These are phyloP conservation scores for Aspergillus indologenus DNA, from an alignment of 495 filamentous ascomycete genomes.

Conservation along the genomic window DNA sequence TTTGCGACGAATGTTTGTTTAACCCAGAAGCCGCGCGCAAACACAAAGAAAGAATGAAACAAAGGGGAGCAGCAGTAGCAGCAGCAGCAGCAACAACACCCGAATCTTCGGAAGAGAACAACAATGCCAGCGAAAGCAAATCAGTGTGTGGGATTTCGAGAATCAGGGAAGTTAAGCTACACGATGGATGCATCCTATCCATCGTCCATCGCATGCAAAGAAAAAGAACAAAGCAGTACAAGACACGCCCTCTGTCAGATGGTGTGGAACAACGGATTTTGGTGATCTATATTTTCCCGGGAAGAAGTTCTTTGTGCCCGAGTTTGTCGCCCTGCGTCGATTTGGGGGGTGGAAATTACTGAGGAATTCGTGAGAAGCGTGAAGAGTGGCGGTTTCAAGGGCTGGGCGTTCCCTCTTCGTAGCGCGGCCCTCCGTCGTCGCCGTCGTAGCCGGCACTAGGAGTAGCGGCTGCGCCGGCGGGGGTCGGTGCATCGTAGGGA, in stretches of 20 bases:
- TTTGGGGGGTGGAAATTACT: background rate
- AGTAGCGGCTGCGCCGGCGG: conserved; percentile 67
- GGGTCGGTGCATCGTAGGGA: conserved; percentile 73
- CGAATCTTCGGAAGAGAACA: background rate
- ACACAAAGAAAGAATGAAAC: background rate
- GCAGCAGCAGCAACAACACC: background rate
- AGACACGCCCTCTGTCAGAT: no score
- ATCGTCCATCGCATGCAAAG: background rate
- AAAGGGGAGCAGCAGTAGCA: no score
- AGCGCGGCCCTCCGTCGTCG: conserved; percentile 56
- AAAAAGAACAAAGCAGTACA: background rate
- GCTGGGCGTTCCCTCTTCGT: conserved; percentile 54
- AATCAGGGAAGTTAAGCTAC: background rate
- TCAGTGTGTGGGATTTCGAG: conserved; percentile 5
- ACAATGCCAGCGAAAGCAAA: conserved; percentile 9
- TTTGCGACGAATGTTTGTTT: background rate
- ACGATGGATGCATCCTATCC: background rate
- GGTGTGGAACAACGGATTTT: no score
- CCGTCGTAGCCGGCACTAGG: conserved; percentile 65
- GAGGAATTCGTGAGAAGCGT: background rate
- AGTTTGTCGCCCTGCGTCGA: background rate
- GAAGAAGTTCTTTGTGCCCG: background rate
- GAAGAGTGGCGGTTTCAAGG: conserved; percentile 26
- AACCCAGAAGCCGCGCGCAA: background rate
- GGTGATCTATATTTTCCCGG: background rate